A percentile compares a stretch with the other conserved stretches of the same genome.
These are phyloP conservation scores for Mycena haematopus DNA, from an alignment of 768 basidiomycete species.

Conservation along the genomic window DNA sequence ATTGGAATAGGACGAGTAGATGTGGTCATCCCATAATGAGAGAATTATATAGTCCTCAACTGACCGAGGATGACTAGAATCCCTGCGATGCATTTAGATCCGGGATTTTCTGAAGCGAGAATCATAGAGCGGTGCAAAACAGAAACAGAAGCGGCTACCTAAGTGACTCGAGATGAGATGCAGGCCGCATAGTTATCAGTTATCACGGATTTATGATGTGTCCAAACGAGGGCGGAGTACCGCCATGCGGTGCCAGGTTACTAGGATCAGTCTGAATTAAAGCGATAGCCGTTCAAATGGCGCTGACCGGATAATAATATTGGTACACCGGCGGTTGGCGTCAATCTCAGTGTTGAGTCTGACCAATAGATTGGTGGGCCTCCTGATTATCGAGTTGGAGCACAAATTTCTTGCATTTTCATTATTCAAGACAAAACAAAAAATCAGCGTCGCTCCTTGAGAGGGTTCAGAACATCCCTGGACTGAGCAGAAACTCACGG, in stretches of 20 bases:
- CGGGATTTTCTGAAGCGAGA: not conserved
- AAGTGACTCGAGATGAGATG: not conserved
- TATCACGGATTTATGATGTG: not conserved
- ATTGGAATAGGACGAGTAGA: not conserved
- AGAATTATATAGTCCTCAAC: not conserved
- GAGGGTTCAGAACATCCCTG: too few relatives aligned
- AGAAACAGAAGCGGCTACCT: not conserved
- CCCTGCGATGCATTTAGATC: not conserved
- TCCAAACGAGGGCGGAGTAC: not conserved
- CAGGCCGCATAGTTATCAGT: not conserved
- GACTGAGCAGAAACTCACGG: not conserved
- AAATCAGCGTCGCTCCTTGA: not conserved
- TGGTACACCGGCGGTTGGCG: not conserved
- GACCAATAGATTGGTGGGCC: not conserved
- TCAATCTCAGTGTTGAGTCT: not conserved
- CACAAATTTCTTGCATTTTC: not conserved
- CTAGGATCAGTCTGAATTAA: not conserved
- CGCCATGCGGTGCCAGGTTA: not conserved
- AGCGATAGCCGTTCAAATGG: slow-evolving; percentile 1
- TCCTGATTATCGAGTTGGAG: not conserved
- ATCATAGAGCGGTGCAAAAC: not conserved
- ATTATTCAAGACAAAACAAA: not conserved
- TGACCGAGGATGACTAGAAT: not conserved
- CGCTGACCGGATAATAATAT: not conserved
- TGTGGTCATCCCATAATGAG: not conserved